Base-by-base conservation (phyloP, 1,284 basidiomycete species). In the Cryptococcus jaspeensis region DNA sequence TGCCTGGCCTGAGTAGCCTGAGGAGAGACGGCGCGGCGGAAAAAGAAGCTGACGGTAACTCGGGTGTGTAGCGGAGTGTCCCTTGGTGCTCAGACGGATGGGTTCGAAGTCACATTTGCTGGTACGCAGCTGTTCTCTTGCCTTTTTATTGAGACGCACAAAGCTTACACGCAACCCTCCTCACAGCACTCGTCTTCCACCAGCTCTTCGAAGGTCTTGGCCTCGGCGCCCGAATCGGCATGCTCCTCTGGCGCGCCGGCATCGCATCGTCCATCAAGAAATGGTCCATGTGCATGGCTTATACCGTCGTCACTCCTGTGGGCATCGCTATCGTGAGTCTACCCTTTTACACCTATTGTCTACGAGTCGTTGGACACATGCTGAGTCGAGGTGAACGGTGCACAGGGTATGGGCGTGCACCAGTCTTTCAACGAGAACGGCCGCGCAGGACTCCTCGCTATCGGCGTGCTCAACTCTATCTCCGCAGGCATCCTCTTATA, bases 71-170 rank as follows among this genome's bases (percentile, higher is more conserved):
- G 43, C 52, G 63, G 63, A n/a, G 44, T 64, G 9, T 56, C 63
- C 6, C 42, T 64, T 37, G 79, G 80, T 7, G 79, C 78, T 39
- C 77, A 78, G 25, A 72, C 72, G 28, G 60, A 69, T 45, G 72
- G 76, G 36, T 81, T 81, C 53, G 69, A 58, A 5, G 72, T 75
- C 1, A 71, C 81, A 23, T 80, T 80, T 58, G 73, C 80, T 52
- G 80, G 61, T 60, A 42, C 39, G 55, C 53, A 22, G 20, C 45
- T 16, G 9, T 32, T 28, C 22, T 13, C 22, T 22, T 16, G 15
- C 9, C n/a, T 20, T 23, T 16, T 35, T 18, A 18, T 22, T 20
- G 13, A 23, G 12, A 13, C 32, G 44, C 15, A 37, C 20, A 22
- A 8, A 23, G 9, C 7, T 15, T 20, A 41, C 15, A n/a, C 20